Conservation (phyloP, 2,329 filamentous ascomycete species). For the Hypoxylon sp. region DNA sequence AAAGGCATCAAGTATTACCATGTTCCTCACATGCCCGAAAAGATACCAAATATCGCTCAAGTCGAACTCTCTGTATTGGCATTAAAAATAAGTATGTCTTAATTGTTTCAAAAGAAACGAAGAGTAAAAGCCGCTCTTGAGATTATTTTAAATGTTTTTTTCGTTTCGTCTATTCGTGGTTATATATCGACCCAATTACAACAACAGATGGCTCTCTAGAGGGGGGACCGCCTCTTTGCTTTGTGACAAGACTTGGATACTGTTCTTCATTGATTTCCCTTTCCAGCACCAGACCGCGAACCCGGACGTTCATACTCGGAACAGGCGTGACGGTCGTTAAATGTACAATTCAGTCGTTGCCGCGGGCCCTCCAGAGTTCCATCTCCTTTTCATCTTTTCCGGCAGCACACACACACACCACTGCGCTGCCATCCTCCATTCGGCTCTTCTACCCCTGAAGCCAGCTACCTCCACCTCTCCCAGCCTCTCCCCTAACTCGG, state of each 20-base stretch:
- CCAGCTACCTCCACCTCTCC: slow-evolving; percentile 26
- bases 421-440: slow-evolving; percentile 22
- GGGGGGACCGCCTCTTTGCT: slow-evolving; percentile 25
- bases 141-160: slow-evolving; percentile 28
- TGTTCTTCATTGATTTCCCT: slow-evolving; percentile 15
- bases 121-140: not conserved
- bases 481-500: slow-evolving; percentile 9
- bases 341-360: slow-evolving; percentile 40
- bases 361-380: slow-evolving; percentile 37
- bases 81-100: not conserved
- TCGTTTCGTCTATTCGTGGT: slow-evolving; percentile 43
- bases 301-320: slow-evolving; percentile 36
- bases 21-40: not conserved
- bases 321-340: slow-evolving; percentile 39
- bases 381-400: slow-evolving; percentile 26
- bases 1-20: too few relatives aligned
- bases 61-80: not conserved
- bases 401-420: slow-evolving; percentile 8
- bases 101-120: slow-evolving; percentile 1
- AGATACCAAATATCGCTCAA: not conserved
- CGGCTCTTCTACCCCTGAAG: slow-evolving; percentile 37
- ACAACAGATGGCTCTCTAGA: slow-evolving; percentile 32
- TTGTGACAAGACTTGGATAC: slow-evolving; percentile 7
- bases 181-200: slow-evolving; percentile 40
- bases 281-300: slow-evolving; percentile 29